Evolutionary conservation across 2,329 filamentous ascomycete species (phyloP).

Genomic region (Tothia fuscella): DNA sequence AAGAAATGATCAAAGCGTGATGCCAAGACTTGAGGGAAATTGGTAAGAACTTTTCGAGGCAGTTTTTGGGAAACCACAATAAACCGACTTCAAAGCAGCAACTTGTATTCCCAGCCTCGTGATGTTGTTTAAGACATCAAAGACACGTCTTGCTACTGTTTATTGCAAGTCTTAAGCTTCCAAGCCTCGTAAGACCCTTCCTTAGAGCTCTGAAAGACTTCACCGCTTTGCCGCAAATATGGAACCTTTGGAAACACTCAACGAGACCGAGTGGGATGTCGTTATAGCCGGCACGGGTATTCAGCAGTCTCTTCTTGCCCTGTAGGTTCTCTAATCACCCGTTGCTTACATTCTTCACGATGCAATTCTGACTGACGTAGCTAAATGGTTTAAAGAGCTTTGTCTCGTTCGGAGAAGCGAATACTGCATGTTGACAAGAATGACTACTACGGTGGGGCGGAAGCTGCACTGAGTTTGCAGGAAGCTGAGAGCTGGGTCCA

Average conservation of each 20-base stretch:
- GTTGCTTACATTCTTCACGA: constrained; percentile 12
- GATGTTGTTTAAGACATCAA: neutral
- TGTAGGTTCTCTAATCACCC: constrained; percentile 29
- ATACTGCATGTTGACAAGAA: constrained; percentile 83
- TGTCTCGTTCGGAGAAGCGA: constrained; percentile 85
- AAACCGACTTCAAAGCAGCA: too few relatives aligned
- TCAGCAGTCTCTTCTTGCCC: constrained; percentile 40
- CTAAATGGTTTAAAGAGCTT: constrained; percentile 52
- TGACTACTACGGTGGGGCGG: constrained; percentile 74
- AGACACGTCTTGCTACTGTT: neutral
- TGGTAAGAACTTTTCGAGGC: too few relatives aligned
- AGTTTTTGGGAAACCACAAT: too few relatives aligned
- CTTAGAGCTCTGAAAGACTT: neutral
- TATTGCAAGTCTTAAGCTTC: neutral
- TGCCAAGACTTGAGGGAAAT: too few relatives aligned
- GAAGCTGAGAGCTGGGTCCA: constrained; percentile 68
- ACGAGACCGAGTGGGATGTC: constrained; percentile 40
- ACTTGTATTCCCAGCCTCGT: neutral
- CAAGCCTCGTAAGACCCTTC: neutral
- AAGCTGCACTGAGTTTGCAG: constrained; percentile 74
- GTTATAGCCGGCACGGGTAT: constrained; percentile 41
- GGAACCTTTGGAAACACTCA: constrained; percentile 25
- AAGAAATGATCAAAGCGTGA: too few relatives aligned
- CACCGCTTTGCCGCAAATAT: neutral
- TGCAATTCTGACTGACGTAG: constrained; percentile 61